A percentile compares a stretch with the other conserved stretches of the same genome.
These are phyloP conservation scores for Clausena lansium DNA, from an alignment of 345 rosid species.

Conservation along the genomic window DNA sequence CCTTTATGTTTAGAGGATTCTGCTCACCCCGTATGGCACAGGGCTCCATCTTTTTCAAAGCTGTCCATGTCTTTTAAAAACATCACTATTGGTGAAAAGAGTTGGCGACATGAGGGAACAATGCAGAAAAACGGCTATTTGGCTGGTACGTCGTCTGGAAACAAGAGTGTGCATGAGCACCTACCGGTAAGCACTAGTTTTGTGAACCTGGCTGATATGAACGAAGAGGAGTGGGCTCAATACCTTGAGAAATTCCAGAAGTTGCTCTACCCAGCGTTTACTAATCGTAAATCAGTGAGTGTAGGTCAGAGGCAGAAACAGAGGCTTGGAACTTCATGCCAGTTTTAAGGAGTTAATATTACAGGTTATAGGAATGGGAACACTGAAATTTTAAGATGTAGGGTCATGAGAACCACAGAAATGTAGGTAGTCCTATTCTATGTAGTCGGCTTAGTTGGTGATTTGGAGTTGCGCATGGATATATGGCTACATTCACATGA, in stretches of 20 bases:
- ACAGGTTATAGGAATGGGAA: background rate
- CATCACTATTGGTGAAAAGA: constrained; percentile 27
- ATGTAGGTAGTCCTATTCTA: background rate
- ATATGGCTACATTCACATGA: constrained; percentile 5
- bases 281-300: constrained; percentile 26
- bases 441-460: background rate
- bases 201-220: constrained; percentile 57
- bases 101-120: constrained; percentile 21
- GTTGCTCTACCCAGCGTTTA: constrained; percentile 39
- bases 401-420: background rate
- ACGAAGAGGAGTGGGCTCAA: constrained; percentile 47
- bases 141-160: constrained; percentile 41
- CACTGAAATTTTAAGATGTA: background rate
- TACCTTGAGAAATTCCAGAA: constrained; percentile 50
- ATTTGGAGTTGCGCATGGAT: background rate
- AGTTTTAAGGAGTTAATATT: constrained; percentile 31
- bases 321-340: constrained; percentile 71
- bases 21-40: background rate
- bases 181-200: constrained; percentile 46
- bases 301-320: constrained; percentile 48
- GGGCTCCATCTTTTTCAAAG: constrained; percentile 24
- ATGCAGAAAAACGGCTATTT: constrained; percentile 39
- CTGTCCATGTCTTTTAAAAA: constrained; percentile 33
- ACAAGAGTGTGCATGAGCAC: constrained; percentile 51
- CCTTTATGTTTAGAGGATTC: constrained; percentile 2